Evolutionary conservation across 305 asterid species (phyloP).

Genomic region (Fraxinus sp.): DNA sequence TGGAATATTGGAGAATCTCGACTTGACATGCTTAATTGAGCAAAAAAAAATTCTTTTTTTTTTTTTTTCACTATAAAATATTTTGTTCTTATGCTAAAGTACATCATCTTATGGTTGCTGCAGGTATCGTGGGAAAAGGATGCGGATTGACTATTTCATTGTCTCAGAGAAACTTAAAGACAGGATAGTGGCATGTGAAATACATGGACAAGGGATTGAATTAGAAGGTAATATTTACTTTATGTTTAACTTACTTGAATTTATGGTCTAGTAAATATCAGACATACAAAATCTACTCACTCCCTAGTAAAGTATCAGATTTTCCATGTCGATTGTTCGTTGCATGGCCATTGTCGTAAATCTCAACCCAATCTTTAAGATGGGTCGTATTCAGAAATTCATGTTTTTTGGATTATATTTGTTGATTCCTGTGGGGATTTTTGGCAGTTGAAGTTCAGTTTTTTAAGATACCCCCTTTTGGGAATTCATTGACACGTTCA

Average conservation of each 20-base stretch:
- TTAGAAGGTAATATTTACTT: slow-evolving; percentile 52
- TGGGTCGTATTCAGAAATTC: background rate
- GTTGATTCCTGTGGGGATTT: background rate
- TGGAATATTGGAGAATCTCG: background rate
- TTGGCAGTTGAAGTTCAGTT: background rate
- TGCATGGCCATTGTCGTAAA: background rate
- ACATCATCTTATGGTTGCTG: slow-evolving; percentile 19
- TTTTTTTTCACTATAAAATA: background rate
- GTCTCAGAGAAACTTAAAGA: slow-evolving; percentile 68
- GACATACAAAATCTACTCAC: background rate
- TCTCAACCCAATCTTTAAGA: background rate
- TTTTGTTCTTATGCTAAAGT: slow-evolving; percentile 15
- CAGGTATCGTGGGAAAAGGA: slow-evolving; percentile 96
- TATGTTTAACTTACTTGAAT: background rate
- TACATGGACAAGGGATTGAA: slow-evolving; percentile 83
- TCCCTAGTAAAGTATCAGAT: background rate
- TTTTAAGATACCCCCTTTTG: background rate
- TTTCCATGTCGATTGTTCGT: background rate
- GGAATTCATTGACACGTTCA: background rate
- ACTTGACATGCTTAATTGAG: background rate
- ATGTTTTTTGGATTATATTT: background rate
- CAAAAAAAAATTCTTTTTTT: background rate
- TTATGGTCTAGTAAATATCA: background rate
- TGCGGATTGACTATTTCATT: slow-evolving; percentile 90
- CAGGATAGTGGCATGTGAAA: slow-evolving; percentile 68